Evolutionary conservation across 2,329 filamentous ascomycete genomes (phyloP).

Genomic region (Plenodomus biglobosus): DNA sequence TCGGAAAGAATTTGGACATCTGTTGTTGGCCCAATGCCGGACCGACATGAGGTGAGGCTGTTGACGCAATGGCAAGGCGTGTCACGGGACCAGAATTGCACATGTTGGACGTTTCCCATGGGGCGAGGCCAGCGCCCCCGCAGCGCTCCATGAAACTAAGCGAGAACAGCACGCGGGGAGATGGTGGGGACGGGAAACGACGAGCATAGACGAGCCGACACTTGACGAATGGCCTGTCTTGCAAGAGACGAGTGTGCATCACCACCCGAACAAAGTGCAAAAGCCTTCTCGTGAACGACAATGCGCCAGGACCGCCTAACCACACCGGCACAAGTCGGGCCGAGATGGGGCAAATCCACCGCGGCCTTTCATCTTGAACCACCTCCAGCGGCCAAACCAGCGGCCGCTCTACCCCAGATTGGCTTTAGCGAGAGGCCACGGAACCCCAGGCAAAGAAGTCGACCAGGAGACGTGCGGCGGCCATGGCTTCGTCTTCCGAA

Average conservation of each 20-base stretch:
- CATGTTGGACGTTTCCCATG: neutral
- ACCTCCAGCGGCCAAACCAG: constrained; percentile 7
- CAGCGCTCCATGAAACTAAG: constrained; percentile 4
- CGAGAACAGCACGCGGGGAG: constrained; percentile 13
- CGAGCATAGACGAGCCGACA: constrained; percentile 17
- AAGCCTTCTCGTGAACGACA: constrained; percentile 2
- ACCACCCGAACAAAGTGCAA: neutral
- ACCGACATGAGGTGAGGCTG: constrained; percentile 4
- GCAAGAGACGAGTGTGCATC: neutral
- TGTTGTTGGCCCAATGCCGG: constrained; percentile 16
- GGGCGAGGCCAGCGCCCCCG: constrained; percentile 1
- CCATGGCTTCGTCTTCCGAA: constrained; percentile 12
- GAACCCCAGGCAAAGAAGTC: constrained; percentile 1
- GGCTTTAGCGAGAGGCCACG: constrained; percentile 7
- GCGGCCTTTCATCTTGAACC: neutral
- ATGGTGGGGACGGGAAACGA: constrained; percentile 11
- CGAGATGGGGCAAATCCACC: constrained; percentile 17
- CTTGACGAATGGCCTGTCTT: constrained; percentile 15
- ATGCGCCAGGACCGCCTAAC: neutral
- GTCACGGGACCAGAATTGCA: neutral
- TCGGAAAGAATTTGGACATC: constrained; percentile 6
- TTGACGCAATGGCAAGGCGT: neutral
- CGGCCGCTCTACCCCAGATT: constrained; percentile 22
- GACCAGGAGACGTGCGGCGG: constrained; percentile 4
- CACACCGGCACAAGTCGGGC: constrained; percentile 11